These are phyloP conservation scores for Ceratorhiza oryzae-sativae DNA, from an alignment of 1,284 basidiomycete genomes.

Conservation along the genomic window DNA sequence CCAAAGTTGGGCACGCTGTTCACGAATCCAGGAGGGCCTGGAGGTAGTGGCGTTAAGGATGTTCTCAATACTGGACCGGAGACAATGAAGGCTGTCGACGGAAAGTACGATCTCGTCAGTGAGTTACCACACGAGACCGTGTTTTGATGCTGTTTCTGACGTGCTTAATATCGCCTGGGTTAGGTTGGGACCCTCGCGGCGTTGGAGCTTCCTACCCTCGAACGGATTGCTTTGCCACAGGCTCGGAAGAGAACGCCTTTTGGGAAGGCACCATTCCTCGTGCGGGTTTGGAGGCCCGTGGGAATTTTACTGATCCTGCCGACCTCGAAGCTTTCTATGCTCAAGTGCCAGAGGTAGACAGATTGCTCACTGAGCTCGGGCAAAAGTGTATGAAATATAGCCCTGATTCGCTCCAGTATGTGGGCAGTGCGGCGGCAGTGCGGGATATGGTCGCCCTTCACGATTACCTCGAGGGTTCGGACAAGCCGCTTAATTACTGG, in stretches of 20 bases:
- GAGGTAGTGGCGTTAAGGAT: not conserved
- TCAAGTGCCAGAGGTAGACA: slow-evolving; percentile 7
- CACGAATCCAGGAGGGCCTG: slow-evolving; percentile 36
- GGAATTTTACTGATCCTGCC: slow-evolving; percentile 8
- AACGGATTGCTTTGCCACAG: slow-evolving; percentile 28
- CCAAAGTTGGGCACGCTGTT: slow-evolving; percentile 34
- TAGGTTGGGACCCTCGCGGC: slow-evolving; percentile 18
- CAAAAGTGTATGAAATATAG: slow-evolving; percentile 4
- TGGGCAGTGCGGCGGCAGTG: slow-evolving; percentile 23
- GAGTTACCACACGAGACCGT: not conserved
- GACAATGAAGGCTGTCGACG: not conserved
- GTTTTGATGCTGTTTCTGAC: not conserved
- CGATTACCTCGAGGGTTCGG: slow-evolving; percentile 40
- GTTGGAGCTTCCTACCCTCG: slow-evolving; percentile 7
- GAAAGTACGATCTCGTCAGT: slow-evolving; percentile 2
- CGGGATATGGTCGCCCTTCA: slow-evolving; percentile 42
- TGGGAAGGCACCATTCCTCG: slow-evolving; percentile 38
- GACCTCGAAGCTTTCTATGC: slow-evolving; percentile 16
- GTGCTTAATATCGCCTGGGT: not conserved
- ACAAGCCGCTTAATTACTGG: slow-evolving; percentile 41
- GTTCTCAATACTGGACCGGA: not conserved
- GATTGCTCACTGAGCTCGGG: not conserved
- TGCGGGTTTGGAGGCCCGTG: slow-evolving; percentile 38
- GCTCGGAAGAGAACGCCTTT: slow-evolving; percentile 4
- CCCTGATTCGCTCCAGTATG: slow-evolving; percentile 9